phyloP scores from a whole-genome alignment of 495 filamentous ascomycete genomes.

The Monascus purpureus region DNA sequence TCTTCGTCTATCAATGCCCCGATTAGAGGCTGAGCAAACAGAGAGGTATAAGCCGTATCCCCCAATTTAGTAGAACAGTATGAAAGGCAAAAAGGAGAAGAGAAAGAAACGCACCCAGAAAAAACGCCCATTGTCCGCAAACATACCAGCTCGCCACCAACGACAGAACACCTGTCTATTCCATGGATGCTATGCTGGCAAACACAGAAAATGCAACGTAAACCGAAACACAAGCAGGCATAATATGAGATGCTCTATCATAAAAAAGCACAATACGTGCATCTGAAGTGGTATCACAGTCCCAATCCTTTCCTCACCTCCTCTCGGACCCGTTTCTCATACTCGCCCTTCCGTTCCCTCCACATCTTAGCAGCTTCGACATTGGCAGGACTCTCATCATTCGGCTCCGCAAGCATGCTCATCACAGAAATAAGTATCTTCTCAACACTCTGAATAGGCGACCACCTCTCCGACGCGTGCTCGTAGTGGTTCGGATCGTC shows the following conservation, averaged over 20 bases:
- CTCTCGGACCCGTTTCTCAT: constrained; percentile 74
- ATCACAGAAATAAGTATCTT: constrained; percentile 97
- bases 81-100: not conserved
- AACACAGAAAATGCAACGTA: not conserved
- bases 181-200: not conserved
- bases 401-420: constrained; percentile 98
- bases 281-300: constrained; percentile 20
- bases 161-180: no score
- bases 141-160: no score
- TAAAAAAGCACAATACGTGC: no score
- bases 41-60: not conserved
- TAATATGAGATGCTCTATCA: not conserved
- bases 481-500: constrained; percentile 99
- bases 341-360: constrained; percentile 71
- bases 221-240: not conserved
- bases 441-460: constrained; percentile 91
- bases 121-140: not conserved
- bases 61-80: not conserved
- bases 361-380: constrained; percentile 98
- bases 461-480: constrained; percentile 89
- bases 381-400: constrained; percentile 96
- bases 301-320: constrained; percentile 59
- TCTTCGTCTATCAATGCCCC: not conserved
- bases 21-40: not conserved
- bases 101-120: constrained; percentile 1